Evolutionary conservation across 768 basidiomycete genomes (phyloP).

Genomic region (Punctularia strigosozonata): DNA sequence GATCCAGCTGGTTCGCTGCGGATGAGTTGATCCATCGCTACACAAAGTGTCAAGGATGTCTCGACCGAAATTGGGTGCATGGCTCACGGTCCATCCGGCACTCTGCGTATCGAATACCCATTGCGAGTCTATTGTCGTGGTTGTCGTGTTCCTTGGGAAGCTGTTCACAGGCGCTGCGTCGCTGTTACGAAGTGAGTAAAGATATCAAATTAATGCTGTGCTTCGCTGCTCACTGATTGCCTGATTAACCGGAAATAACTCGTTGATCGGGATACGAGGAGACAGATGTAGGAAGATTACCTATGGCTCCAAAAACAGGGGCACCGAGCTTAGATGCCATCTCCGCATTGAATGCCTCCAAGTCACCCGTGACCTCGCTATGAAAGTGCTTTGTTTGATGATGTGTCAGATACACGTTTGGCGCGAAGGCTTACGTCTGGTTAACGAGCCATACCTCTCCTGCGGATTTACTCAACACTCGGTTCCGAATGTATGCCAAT

Average conservation of each 20-base stretch:
- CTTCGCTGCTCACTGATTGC: slow-evolving; percentile 41
- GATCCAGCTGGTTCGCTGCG: slow-evolving; percentile 30
- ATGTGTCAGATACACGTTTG: background rate
- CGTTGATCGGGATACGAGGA: background rate
- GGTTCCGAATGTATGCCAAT: background rate
- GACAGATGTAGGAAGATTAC: slow-evolving; percentile 14
- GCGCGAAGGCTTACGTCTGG: slow-evolving; percentile 22
- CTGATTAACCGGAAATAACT: slow-evolving; percentile 2
- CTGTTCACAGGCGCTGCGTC: slow-evolving; percentile 46
- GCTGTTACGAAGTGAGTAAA: slow-evolving; percentile 19
- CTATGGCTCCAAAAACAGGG: slow-evolving; percentile 39
- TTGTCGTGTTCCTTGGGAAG: slow-evolving; percentile 41
- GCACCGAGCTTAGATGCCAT: slow-evolving; percentile 26
- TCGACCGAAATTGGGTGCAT: background rate
- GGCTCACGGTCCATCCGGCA: slow-evolving; percentile 33
- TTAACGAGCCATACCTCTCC: slow-evolving; percentile 40
- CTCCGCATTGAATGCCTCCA: slow-evolving; percentile 34
- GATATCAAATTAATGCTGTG: too few species aligned
- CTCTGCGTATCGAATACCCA: slow-evolving; percentile 48
- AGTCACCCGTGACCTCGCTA: slow-evolving; percentile 32
- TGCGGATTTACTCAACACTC: slow-evolving; percentile 9
- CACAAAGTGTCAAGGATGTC: background rate
- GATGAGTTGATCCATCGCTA: slow-evolving; percentile 35
- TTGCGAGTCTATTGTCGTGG: slow-evolving; percentile 25
- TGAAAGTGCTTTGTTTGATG: background rate